Conservation (phyloP, 495 filamentous ascomycete species). For the Aspergillus avenaceus region DNA sequence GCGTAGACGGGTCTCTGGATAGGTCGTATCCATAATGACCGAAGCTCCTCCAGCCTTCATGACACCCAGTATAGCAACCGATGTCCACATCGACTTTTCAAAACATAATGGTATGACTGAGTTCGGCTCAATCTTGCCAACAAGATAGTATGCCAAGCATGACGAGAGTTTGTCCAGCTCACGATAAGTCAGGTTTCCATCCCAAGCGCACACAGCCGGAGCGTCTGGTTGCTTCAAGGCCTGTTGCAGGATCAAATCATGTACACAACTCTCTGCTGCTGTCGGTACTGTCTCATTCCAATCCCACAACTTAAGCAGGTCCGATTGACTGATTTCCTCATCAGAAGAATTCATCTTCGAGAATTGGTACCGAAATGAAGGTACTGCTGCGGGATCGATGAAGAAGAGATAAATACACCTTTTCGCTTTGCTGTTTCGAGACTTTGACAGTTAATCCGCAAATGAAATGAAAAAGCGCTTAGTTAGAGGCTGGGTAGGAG, state of each 20-base stretch:
- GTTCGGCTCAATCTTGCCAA: not conserved
- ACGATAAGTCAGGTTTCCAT: not conserved
- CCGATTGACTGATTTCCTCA: no score
- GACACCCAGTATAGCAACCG: constrained; percentile 42
- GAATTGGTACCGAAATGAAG: no score
- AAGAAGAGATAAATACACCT: no score
- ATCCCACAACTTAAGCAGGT: no score
- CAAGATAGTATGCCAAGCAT: not conserved
- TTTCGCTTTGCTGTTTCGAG: no score
- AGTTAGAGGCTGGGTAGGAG: no score
- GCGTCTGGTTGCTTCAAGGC: not conserved
- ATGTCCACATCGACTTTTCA: constrained; percentile 31
- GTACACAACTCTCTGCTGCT: no score
- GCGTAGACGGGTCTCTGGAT: constrained; percentile 36
- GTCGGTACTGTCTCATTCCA: no score
- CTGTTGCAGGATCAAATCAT: not conserved
- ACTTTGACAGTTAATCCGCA: no score
- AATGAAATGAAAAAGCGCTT: no score
- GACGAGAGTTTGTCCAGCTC: not conserved
- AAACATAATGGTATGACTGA: constrained; percentile 24
- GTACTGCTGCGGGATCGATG: no score
- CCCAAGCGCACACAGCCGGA: not conserved
- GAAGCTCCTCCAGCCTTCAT: constrained; percentile 44
- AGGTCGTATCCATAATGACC: constrained; percentile 35
- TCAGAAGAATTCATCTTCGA: no score